Percentiles rank a stretch among this genome's conserved stretches.
These are phyloP conservation scores for Sclerotinia nivalis DNA, from an alignment of 2,329 filamentous ascomycete genomes.

Conservation along the genomic window DNA sequence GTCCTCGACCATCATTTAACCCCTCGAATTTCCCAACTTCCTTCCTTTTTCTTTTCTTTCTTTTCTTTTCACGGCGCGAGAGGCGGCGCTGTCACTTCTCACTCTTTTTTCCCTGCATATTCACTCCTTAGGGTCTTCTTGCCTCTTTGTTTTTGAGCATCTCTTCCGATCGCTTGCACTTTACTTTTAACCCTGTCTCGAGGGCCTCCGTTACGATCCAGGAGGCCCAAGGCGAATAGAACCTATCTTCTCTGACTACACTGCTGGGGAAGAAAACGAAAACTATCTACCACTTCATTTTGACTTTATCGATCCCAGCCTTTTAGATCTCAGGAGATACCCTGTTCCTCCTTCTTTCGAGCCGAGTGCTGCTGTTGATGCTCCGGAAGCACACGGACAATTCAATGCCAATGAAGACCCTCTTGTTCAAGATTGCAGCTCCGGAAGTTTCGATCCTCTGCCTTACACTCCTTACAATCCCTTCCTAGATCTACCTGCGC, in stretches of 20 bases:
- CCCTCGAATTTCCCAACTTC: background rate
- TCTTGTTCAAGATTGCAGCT: background rate
- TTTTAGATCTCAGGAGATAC: slow-evolving; percentile 18
- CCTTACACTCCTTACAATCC: slow-evolving; percentile 8
- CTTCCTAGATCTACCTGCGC: background rate
- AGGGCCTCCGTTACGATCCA: slow-evolving; percentile 16
- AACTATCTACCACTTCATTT: background rate
- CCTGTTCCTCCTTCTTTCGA: slow-evolving; percentile 3
- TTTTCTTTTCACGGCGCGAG: slow-evolving; percentile 13
- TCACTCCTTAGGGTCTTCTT: background rate
- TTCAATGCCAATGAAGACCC: slow-evolving; percentile 8
- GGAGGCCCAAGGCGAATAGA: slow-evolving; percentile 22
- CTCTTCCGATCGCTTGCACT: background rate
- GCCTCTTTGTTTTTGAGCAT: slow-evolving; percentile 2
- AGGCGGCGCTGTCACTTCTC: slow-evolving; percentile 14
- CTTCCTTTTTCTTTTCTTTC: background rate
- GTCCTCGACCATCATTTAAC: background rate
- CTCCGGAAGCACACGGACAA: background rate
- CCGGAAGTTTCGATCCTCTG: slow-evolving; percentile 3
- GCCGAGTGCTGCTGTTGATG: slow-evolving; percentile 1
- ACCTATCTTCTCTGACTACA: slow-evolving; percentile 10
- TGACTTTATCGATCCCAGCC: slow-evolving; percentile 20
- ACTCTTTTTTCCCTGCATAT: background rate
- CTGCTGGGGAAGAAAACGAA: slow-evolving; percentile 12
- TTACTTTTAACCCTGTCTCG: background rate